A percentile compares a stretch with the other conserved stretches of the same genome.
phyloP scores from a whole-genome alignment of 768 basidiomycete species.

The Lactarius hatsudake region DNA sequence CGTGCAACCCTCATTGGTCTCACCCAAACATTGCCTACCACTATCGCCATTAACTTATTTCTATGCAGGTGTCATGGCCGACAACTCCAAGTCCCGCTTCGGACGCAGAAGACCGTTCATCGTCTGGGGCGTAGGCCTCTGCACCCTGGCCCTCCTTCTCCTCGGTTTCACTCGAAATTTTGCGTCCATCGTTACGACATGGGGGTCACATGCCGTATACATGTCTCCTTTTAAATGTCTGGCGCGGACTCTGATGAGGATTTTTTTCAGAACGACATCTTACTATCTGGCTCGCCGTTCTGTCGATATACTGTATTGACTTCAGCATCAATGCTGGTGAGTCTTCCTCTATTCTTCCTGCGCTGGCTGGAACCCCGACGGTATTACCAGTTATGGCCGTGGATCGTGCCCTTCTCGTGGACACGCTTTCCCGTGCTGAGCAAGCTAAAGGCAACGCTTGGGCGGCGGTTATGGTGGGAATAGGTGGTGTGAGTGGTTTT shows the following conservation, averaged over 20 bases:
- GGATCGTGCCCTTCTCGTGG: conserved; percentile 88
- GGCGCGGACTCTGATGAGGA: conserved; percentile 12
- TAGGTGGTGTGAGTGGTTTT: conserved; percentile 85
- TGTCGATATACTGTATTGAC: conserved; percentile 66
- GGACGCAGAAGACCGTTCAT: conserved; percentile 89
- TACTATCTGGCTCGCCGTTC: conserved; percentile 79
- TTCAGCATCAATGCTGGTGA: conserved; percentile 59
- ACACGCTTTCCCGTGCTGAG: conserved; percentile 66
- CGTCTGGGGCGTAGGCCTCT: conserved; percentile 62
- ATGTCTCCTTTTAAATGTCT: not conserved
- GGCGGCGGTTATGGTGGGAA: conserved; percentile 89
- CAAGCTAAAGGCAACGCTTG: conserved; percentile 92
- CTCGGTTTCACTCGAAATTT: conserved; percentile 79
- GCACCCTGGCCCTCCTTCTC: conserved; percentile 69
- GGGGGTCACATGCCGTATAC: conserved; percentile 37
- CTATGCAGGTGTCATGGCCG: conserved; percentile 60
- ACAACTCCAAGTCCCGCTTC: conserved; percentile 77
- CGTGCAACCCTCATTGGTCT: conserved; percentile 87
- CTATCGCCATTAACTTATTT: not conserved
- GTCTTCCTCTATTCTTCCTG: not conserved
- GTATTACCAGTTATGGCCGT: conserved; percentile 68
- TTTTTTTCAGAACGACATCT: conserved; percentile 49
- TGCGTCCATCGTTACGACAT: conserved; percentile 46
- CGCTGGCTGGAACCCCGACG: conserved; percentile 38
- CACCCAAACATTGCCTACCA: conserved; percentile 2